These are phyloP conservation scores for Rhizoctonia solani DNA, from an alignment of 1,284 basidiomycete genomes.

Conservation along the genomic window DNA sequence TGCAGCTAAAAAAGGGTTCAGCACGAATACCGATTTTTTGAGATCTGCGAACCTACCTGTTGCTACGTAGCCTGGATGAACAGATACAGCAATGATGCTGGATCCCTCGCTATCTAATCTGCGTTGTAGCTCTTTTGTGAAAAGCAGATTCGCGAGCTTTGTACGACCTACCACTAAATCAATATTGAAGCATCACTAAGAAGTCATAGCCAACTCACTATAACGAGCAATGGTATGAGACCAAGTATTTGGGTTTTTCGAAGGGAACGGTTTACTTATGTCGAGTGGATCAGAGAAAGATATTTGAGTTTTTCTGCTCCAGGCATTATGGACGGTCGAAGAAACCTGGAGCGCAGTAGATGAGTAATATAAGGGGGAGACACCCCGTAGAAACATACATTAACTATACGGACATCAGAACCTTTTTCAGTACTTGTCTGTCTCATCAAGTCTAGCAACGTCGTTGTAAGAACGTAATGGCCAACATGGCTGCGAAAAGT, in stretches of 20 bases:
- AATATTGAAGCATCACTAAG: background rate
- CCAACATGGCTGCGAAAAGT: conserved; percentile 50
- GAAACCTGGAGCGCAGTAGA: background rate
- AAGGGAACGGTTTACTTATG: conserved; percentile 26
- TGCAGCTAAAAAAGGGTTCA: background rate
- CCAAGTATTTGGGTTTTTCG: conserved; percentile 18
- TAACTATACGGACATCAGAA: conserved; percentile 57
- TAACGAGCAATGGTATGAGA: conserved; percentile 23
- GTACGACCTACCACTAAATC: conserved; percentile 43
- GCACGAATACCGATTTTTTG: conserved; percentile 37
- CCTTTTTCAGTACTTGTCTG: conserved; percentile 51
- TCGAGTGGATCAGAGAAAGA: conserved; percentile 13
- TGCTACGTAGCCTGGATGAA: conserved; percentile 47
- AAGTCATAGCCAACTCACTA: background rate
- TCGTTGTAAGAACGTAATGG: conserved; percentile 53
- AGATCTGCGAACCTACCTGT: conserved; percentile 46
- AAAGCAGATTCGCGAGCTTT: conserved; percentile 46
- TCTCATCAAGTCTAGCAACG: conserved; percentile 55
- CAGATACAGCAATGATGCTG: conserved; percentile 44
- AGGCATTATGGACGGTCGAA: conserved; percentile 24
- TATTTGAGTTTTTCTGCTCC: conserved; percentile 16
- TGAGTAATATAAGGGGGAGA: background rate
- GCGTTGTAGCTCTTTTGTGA: conserved; percentile 43
- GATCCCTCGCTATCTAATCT: conserved; percentile 42
- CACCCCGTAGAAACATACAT: conserved; percentile 46